Base-by-base conservation (phyloP, 345 rosid species). In the Linum lewisii region DNA sequence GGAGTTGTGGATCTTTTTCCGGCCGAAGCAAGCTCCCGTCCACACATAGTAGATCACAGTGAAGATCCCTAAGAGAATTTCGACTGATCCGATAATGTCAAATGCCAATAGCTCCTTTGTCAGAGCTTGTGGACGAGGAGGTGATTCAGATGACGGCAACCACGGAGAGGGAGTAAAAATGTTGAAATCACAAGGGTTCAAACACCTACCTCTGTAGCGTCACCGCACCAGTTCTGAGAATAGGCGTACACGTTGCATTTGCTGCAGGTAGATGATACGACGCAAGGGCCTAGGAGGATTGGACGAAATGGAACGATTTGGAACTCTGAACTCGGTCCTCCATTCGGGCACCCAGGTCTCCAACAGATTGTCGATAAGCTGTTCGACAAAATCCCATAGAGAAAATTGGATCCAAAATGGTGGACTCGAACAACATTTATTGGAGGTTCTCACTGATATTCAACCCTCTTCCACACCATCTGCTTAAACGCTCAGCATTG, bases 391-490 rank as follows among this genome's bases (percentile, higher is more conserved):
- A 89, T 67, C 54, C 97, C 99, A 66, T 95, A 93, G 1, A 84
- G 71, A 50, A 87, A 85, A 77, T 74, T 77, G 29, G 75, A 60
- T 38, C 94, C 90, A 6, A 79, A 70, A 83, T 83, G 42, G 89
- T 76, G 2, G 84, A 79, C 63, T 79, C 90, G 61, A 89, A 93
- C 0, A 65, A 56, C 65, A 72, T 56, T 20, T 36, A 70, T 7
- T 69, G 60, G 1, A 70, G 1, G 7, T 29, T 73, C 3, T 50
- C 78, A 60, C 67, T 69, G 45, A 66, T 77, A 42, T 69, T 68
- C 20, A 72, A 69, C 20, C 22, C 66, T 7, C 79, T 83, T 20
- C 97, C 97, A 95, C 97, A 93, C 19, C 99, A 93, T 97, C 99
- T 0, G 76, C 87, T 3, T 66, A 71, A 21, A 93, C 62, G 34